Percentiles rank a stretch among this genome's conserved stretches.
These are phyloP conservation scores for Teunomyces lycoperdinae DNA, from an alignment of 805 yeast species.

Conservation along the genomic window DNA sequence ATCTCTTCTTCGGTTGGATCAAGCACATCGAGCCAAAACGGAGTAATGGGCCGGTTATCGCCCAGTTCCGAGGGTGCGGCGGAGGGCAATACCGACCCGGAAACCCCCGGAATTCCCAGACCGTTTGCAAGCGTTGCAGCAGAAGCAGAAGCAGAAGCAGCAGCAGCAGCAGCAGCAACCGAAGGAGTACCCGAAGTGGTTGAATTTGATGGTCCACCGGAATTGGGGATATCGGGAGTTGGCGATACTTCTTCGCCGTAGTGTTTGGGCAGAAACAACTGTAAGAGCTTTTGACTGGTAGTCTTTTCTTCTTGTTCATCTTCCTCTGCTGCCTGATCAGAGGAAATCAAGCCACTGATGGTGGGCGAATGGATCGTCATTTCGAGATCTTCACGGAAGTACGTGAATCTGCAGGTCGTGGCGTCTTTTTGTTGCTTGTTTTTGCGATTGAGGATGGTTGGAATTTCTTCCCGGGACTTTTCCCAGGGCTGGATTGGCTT, in stretches of 20 bases:
- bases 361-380: slow-evolving; percentile 90
- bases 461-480: slow-evolving; percentile 25
- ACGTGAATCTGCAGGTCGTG: slow-evolving; percentile 67
- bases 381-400: slow-evolving; percentile 84
- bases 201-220: background rate
- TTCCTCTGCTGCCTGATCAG: background rate
- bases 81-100: background rate
- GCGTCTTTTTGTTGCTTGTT: slow-evolving; percentile 1
- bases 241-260: slow-evolving; percentile 16
- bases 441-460: slow-evolving; percentile 25
- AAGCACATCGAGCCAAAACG: slow-evolving; percentile 82
- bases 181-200: background rate
- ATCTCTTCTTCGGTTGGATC: slow-evolving; percentile 96
- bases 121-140: background rate
- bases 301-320: background rate
- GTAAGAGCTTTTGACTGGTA: slow-evolving; percentile 46
- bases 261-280: slow-evolving; percentile 53
- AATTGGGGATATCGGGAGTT: slow-evolving; percentile 2
- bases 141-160: background rate
- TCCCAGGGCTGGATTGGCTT: slow-evolving; percentile 76
- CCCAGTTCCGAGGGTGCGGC: slow-evolving; percentile 11
- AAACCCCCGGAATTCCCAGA: background rate
- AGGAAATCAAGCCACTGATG: slow-evolving; percentile 63
- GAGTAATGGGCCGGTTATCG: slow-evolving; percentile 11
- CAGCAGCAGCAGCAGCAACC: background rate